Percentiles rank a stretch among this genome's conserved stretches.
phyloP scores from a whole-genome alignment of 352 stramenopile species.

The Pilasporangium apinafurcum region DNA sequence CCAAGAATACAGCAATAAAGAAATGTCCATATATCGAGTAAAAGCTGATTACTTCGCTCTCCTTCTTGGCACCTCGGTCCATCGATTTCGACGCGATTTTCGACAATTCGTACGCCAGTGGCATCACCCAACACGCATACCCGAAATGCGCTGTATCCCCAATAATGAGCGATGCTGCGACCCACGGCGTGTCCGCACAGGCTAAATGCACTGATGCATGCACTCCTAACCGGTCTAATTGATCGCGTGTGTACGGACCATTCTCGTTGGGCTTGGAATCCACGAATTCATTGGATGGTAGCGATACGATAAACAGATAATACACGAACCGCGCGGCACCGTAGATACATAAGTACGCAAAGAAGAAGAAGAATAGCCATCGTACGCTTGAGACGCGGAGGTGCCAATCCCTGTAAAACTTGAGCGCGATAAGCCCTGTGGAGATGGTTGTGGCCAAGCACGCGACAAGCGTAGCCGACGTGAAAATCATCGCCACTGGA shows the following conservation, averaged over 20 bases:
- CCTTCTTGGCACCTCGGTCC: slow-evolving; percentile 40
- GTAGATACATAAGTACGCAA: slow-evolving; percentile 28
- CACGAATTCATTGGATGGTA: slow-evolving; percentile 21
- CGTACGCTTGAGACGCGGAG: slow-evolving; percentile 23
- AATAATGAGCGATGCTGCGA: slow-evolving; percentile 28
- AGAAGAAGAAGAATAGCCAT: slow-evolving; percentile 31
- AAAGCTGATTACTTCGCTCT: slow-evolving; percentile 30
- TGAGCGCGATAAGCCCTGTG: slow-evolving; percentile 15
- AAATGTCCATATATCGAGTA: slow-evolving; percentile 26
- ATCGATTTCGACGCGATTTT: slow-evolving; percentile 53
- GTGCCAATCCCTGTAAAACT: slow-evolving; percentile 26
- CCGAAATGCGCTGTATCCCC: slow-evolving; percentile 49
- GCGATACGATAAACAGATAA: slow-evolving; percentile 18
- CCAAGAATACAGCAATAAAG: slow-evolving; percentile 18
- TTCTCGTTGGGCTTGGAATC: slow-evolving; percentile 18
- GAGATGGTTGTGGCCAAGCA: slow-evolving; percentile 12
- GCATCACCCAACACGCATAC: slow-evolving; percentile 37
- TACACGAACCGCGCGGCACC: slow-evolving; percentile 7
- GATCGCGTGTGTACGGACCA: slow-evolving; percentile 16
- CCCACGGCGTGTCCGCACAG: slow-evolving; percentile 11
- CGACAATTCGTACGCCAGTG: slow-evolving; percentile 51
- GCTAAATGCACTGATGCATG: slow-evolving; percentile 27
- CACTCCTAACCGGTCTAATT: slow-evolving; percentile 46
- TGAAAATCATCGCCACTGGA: slow-evolving; percentile 24
- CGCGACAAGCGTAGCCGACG: slow-evolving; percentile 11